phyloP scores from a whole-genome alignment of 2,329 filamentous ascomycete genomes.

The Orbilia quercus region DNA sequence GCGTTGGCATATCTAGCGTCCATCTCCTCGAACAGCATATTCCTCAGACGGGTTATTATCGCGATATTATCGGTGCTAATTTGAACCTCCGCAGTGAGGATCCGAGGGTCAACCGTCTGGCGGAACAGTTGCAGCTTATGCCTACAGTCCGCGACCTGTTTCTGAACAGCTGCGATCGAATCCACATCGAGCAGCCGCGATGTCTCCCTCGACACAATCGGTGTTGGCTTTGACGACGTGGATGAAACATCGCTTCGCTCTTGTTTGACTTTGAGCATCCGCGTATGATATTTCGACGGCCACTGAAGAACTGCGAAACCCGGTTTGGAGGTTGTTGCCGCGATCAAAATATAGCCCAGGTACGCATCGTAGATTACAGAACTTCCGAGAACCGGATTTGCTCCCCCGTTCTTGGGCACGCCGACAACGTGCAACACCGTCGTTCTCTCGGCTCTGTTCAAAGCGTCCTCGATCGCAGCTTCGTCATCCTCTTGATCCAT shows the following conservation, averaged over 20 bases:
- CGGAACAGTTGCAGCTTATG: constrained; percentile 25
- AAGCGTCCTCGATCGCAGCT: constrained; percentile 54
- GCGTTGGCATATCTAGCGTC: constrained; percentile 46
- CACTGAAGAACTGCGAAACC: constrained; percentile 42
- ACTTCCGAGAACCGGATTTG: constrained; percentile 56
- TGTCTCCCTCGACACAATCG: not conserved
- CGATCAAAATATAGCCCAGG: constrained; percentile 59
- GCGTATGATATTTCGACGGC: constrained; percentile 44
- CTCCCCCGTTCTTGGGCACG: constrained; percentile 38
- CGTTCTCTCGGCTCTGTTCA: constrained; percentile 47
- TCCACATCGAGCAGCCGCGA: constrained; percentile 24
- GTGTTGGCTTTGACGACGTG: constrained; percentile 28
- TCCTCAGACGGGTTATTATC: constrained; percentile 31
- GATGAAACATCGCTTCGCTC: constrained; percentile 52
- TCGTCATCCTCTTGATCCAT: constrained; percentile 57
- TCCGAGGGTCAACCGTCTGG: constrained; percentile 32
- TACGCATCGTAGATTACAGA: constrained; percentile 59
- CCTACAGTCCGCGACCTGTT: constrained; percentile 34
- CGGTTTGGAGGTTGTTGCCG: constrained; percentile 54
- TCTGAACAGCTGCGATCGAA: constrained; percentile 18
- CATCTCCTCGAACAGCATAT: constrained; percentile 50
- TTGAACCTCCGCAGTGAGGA: constrained; percentile 31
- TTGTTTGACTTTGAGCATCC: constrained; percentile 45
- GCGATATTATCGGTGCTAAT: constrained; percentile 34
- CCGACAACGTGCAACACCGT: constrained; percentile 54